Evolutionary conservation across 495 filamentous ascomycete species (phyloP).

Genomic region (Hapsidospora chrysogenum): DNA sequence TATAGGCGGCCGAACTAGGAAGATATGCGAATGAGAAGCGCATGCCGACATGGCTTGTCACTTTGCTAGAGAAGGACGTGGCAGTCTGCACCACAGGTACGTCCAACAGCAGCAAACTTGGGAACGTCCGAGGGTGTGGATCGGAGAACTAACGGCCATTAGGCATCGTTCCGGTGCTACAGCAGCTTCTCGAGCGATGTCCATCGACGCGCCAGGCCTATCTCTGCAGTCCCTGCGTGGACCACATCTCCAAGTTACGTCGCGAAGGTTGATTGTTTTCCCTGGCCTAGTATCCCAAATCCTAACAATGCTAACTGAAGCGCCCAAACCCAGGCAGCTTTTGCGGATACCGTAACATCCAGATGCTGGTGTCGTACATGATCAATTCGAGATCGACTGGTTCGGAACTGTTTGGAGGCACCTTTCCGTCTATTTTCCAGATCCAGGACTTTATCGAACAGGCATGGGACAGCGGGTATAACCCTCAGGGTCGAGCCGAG

Average conservation of each 20-base stretch:
- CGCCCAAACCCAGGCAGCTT: no score
- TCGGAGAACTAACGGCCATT: conserved; percentile 45
- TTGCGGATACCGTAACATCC: conserved; percentile 96
- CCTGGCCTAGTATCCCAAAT: not conserved
- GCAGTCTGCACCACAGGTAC: conserved; percentile 36
- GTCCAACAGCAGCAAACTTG: conserved; percentile 30
- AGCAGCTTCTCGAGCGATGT: conserved; percentile 54
- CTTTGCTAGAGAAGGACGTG: conserved; percentile 47
- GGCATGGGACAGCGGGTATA: conserved; percentile 82
- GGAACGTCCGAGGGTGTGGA: conserved; percentile 22
- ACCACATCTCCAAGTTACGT: conserved; percentile 67
- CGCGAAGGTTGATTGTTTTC: conserved; percentile 33
- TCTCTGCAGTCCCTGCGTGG: conserved; percentile 58
- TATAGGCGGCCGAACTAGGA: conserved; percentile 49
- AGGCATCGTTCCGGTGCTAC: conserved; percentile 60
- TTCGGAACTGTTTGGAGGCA: conserved; percentile 37
- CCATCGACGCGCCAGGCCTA: conserved; percentile 48
- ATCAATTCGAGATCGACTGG: conserved; percentile 38
- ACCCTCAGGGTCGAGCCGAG: conserved; percentile 52
- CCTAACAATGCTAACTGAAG: no score
- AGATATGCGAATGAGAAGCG: conserved; percentile 71
- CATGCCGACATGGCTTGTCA: conserved; percentile 71
- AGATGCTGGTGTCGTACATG: conserved; percentile 79
- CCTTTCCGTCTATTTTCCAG: conserved; percentile 61
- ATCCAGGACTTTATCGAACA: conserved; percentile 81